Percentiles rank a stretch among this genome's conserved stretches.
Conservation (phyloP, 2,329 filamentous ascomycete species). For the Bipolaris gigantea region DNA sequence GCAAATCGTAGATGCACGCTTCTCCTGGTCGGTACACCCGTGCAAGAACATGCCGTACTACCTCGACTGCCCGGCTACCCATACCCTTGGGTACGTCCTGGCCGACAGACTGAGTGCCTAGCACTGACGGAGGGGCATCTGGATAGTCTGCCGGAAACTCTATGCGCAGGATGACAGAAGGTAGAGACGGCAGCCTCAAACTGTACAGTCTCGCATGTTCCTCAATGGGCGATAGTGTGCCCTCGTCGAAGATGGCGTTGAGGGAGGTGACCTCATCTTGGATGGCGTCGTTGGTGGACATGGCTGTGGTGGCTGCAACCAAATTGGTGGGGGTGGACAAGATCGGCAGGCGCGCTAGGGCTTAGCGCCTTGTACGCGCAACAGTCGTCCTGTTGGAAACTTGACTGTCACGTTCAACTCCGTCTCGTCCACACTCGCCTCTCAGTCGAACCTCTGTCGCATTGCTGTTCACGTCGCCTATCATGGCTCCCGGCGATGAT, state of each 20-base stretch:
- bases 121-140: slow-evolving; percentile 67
- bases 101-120: slow-evolving; percentile 79
- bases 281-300: slow-evolving; percentile 50
- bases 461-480: slow-evolving; percentile 1
- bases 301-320: slow-evolving; percentile 20
- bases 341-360: slow-evolving; percentile 15
- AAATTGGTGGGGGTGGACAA: slow-evolving; percentile 16
- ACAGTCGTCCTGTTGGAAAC: slow-evolving; percentile 8
- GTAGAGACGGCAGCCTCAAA: slow-evolving; percentile 67
- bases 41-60: slow-evolving; percentile 68
- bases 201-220: slow-evolving; percentile 38
- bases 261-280: slow-evolving; percentile 77
- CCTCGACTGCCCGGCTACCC: slow-evolving; percentile 68
- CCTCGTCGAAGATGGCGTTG: slow-evolving; percentile 78
- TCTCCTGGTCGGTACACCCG: slow-evolving; percentile 71
- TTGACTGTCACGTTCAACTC: slow-evolving; percentile 4
- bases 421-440: slow-evolving; percentile 2
- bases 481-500: slow-evolving; percentile 28
- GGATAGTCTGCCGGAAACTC: slow-evolving; percentile 77
- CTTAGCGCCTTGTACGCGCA: slow-evolving; percentile 9
- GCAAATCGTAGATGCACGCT: slow-evolving; percentile 88
- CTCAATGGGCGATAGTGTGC: slow-evolving; percentile 55
- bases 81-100: slow-evolving; percentile 68
- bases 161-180: slow-evolving; percentile 59
- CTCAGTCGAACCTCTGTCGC: slow-evolving; percentile 8